phyloP scores from a whole-genome alignment of 176 grass and related monocot species.

The bread wheat (Triticum aestivum) region IWGSC_CS_RefSeq_v2.1 NC_057804.1:533390063-533390562 shows the following conservation, averaged over 20 bases:
- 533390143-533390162: conserved; percentile 16
- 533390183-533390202: not conserved
- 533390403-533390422: conserved; percentile 41
- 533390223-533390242: not conserved
- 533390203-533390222: not conserved
- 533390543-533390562: not conserved
- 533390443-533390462: conserved; percentile 28
- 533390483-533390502: not conserved
- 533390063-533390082: not conserved
- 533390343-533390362: conserved; percentile 22
- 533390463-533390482: not conserved
- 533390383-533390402: conserved; percentile 14
- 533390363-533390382: conserved; percentile 1
- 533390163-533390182: not conserved
- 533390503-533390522: not conserved
- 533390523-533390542: not conserved
- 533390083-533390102: too few species aligned
- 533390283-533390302: not conserved
- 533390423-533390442: conserved; percentile 66
- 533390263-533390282: not conserved
- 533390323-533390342: conserved; percentile 41
- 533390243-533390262: too few species aligned
- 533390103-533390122: not conserved
- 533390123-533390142: not conserved
- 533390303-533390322: conserved; percentile 34